phyloP scores from a whole-genome alignment of 106 monocot genomes.

The Vanilla planifolia region DNA sequence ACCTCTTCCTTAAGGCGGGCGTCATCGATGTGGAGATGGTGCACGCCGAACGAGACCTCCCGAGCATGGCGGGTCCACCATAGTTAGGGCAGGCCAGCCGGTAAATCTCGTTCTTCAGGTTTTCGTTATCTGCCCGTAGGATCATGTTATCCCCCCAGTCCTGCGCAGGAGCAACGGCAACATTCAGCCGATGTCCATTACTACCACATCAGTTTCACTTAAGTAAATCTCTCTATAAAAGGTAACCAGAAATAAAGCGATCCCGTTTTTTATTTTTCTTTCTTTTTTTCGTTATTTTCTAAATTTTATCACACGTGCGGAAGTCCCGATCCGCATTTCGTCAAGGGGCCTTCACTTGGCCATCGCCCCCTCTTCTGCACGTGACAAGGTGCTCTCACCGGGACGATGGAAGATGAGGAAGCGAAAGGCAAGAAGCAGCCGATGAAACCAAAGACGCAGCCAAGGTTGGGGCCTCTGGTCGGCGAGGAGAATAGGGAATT shows the following conservation, averaged over 20 bases:
- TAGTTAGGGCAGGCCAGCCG: constrained; percentile 79
- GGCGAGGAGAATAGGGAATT: constrained; percentile 57
- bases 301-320: too few species aligned
- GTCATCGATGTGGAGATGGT: constrained; percentile 85
- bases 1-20: constrained; percentile 95
- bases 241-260: too few species aligned
- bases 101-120: constrained; percentile 80
- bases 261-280: not conserved
- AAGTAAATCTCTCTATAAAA: too few species aligned
- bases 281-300: too few species aligned
- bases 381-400: too few species aligned
- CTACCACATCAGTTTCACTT: not conserved
- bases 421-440: constrained; percentile 33
- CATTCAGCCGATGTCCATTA: too few species aligned
- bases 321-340: constrained; percentile 14
- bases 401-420: not conserved
- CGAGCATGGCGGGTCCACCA: constrained; percentile 75
- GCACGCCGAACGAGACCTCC: constrained; percentile 89
- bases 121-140: constrained; percentile 82
- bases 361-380: constrained; percentile 63
- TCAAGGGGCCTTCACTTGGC: constrained; percentile 18
- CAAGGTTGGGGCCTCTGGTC: constrained; percentile 31
- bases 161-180: constrained; percentile 40
- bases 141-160: constrained; percentile 77
- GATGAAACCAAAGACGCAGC: constrained; percentile 48